A percentile compares a stretch with the other conserved stretches of the same genome.
These are phyloP conservation scores for Naganishia albida DNA, from an alignment of 1,284 basidiomycete species.

Conservation along the genomic window DNA sequence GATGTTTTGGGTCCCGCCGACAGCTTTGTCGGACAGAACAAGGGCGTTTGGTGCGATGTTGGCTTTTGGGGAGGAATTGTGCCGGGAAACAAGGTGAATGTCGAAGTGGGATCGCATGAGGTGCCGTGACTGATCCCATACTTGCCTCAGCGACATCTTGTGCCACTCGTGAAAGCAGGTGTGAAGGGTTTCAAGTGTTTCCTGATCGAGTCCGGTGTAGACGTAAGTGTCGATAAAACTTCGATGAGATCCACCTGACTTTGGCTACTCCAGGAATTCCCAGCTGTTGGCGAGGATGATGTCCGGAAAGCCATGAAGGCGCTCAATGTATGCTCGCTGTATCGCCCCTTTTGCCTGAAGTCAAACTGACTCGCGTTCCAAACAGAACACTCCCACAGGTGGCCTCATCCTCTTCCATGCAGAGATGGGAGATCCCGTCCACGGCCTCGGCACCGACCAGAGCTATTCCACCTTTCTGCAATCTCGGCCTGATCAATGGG, in stretches of 20 bases:
- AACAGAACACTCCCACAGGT: slow-evolving; percentile 59
- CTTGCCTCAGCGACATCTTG: slow-evolving; percentile 62
- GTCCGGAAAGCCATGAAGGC: slow-evolving; percentile 69
- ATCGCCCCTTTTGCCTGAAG: neutral
- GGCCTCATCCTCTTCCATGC: slow-evolving; percentile 86
- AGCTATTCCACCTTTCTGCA: slow-evolving; percentile 76
- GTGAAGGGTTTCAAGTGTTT: slow-evolving; percentile 96
- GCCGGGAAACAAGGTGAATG: slow-evolving; percentile 74
- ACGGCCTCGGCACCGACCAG: slow-evolving; percentile 46
- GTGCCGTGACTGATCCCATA: neutral
- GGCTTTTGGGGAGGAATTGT: slow-evolving; percentile 95
- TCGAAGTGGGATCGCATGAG: neutral
- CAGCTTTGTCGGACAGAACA: slow-evolving; percentile 16
- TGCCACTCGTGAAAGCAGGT: slow-evolving; percentile 65
- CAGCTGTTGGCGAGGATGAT: slow-evolving; percentile 73
- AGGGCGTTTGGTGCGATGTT: slow-evolving; percentile 67
- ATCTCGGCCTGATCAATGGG: slow-evolving; percentile 76
- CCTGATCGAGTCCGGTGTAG: slow-evolving; percentile 87
- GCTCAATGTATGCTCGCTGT: slow-evolving; percentile 61
- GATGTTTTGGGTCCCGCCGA: slow-evolving; percentile 27
- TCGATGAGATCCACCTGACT: neutral
- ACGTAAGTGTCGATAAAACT: slow-evolving; percentile 59
- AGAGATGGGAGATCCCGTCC: slow-evolving; percentile 64
- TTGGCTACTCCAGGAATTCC: slow-evolving; percentile 70
- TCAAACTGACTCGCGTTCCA: neutral